These are phyloP conservation scores for Cairneyella variabilis DNA, from an alignment of 495 filamentous ascomycete species.

Conservation along the genomic window DNA sequence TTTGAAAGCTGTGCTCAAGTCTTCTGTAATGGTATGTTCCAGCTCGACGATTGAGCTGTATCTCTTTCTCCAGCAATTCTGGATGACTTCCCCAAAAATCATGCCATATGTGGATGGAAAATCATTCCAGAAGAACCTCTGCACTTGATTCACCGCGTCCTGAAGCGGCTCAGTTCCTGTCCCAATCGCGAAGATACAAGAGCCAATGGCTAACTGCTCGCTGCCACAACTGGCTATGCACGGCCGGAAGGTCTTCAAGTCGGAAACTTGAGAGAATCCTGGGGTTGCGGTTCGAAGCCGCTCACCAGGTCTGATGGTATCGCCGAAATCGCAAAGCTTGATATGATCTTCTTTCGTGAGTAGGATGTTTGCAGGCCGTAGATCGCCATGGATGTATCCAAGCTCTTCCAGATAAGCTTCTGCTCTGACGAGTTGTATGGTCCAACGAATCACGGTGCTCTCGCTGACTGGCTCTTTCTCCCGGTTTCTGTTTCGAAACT, in stretches of 20 bases:
- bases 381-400: conserved; percentile 1
- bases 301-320: neutral
- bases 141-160: conserved; percentile 1
- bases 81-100: conserved; percentile 6
- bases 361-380: conserved; percentile 5
- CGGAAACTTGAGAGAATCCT: conserved; percentile 6
- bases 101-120: conserved; percentile 6
- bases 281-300: neutral
- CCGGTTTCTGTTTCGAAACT: conserved; percentile 7
- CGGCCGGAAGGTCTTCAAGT: conserved; percentile 2
- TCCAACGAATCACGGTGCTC: neutral
- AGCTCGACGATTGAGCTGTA: conserved; percentile 8
- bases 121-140: conserved; percentile 9
- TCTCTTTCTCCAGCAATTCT: conserved; percentile 6
- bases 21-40: neutral
- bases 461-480: conserved; percentile 2
- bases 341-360: conserved; percentile 7
- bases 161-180: neutral
- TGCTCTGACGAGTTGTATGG: conserved; percentile 1
- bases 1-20: conserved; percentile 2
- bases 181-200: conserved; percentile 7
- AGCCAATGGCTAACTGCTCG: conserved; percentile 6
- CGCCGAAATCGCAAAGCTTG: conserved; percentile 8
- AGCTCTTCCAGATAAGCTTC: conserved; percentile 6
- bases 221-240: conserved; percentile 1